Percentiles rank a stretch among this genome's conserved stretches.
Conservation (phyloP, 2,329 filamentous ascomycete genomes). For the Scopulariopsis brevicaulis region DNA sequence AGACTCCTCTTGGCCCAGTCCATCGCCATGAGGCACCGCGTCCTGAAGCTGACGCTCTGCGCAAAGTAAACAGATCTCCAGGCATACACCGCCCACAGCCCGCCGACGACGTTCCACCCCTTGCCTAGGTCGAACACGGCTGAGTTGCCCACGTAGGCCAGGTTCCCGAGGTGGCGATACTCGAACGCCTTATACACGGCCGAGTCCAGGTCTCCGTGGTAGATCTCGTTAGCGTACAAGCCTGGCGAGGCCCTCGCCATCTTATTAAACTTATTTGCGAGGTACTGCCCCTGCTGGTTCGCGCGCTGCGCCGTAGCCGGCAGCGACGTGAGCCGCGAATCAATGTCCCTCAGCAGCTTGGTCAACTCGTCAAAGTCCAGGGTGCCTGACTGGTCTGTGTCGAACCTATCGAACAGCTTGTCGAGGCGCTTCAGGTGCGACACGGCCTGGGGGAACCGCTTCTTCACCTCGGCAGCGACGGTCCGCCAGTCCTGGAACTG, state of each 20-base stretch:
- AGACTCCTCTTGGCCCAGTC: conserved; percentile 96
- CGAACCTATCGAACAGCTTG: conserved; percentile 82
- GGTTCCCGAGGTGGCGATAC: conserved; percentile 80
- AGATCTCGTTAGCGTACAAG: conserved; percentile 66
- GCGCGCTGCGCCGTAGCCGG: conserved; percentile 94
- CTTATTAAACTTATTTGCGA: conserved; percentile 90
- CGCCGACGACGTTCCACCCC: conserved; percentile 69
- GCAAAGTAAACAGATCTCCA: conserved; percentile 97
- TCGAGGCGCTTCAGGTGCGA: conserved; percentile 83
- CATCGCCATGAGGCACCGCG: conserved; percentile 83
- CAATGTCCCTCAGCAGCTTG: conserved; percentile 83
- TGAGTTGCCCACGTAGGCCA: conserved; percentile 94
- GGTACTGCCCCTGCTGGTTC: conserved; percentile 89
- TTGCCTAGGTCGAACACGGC: conserved; percentile 84
- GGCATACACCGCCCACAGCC: conserved; percentile 85
- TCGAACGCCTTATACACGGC: conserved; percentile 90
- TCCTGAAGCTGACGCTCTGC: conserved; percentile 88
- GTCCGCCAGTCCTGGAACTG: conserved; percentile 80
- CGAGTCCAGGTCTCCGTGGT: conserved; percentile 83
- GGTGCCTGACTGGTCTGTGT: conserved; percentile 85
- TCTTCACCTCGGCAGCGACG: conserved; percentile 73
- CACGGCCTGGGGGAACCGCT: conserved; percentile 81
- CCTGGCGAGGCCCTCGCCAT: conserved; percentile 68
- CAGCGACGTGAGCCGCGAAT: conserved; percentile 85
- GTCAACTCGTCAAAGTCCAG: conserved; percentile 88